Base-by-base conservation (phyloP, 306 rosid genomes). In the Vicia faba region DNA sequence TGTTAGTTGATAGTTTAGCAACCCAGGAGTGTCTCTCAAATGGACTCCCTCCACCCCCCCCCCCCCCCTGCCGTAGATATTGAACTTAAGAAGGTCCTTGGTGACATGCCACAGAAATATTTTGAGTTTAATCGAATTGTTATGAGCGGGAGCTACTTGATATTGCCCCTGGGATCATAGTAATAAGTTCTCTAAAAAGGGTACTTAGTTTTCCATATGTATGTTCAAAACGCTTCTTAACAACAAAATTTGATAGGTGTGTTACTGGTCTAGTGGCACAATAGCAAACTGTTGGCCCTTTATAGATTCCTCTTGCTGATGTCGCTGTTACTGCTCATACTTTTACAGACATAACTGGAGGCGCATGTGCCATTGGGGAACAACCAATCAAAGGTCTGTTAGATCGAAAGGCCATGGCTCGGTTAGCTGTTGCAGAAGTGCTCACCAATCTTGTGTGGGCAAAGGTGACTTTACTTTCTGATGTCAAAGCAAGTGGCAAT, bases 381-480 rank as follows among this genome's bases (percentile, higher is more conserved):
- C 96, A 84, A 38, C 96, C 96, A 68, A 75, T 85, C 73, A 92
- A 92, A 83, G 97, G 97, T 50, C 68, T 92, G 73, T 71, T 92
- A 49, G 78, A 92, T 73, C 96, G 96, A 56, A 85, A 85, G 81
- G 91, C 97, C 75, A 92, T 92, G 97, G 97, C 97, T 35, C 83
- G 97, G 61, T 82, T 92, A 70, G 90, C 96, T 25, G 90, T 92
- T 67, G 97, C 96, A 66, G 96, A 92, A 85, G 96, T 96, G 49
- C 91, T 92, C 33, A 92, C 97, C 69, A 89, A 92, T 78, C 96
- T 92, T 71, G 92, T 92, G 56, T 89, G 97, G 96, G 97, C 97
- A 1, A 85, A 87, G 80, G 84, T 88, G 53, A 85, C 95, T 71
- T 75, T 87, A 39, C 87, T 92, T 31, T 89, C 96, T 71, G 97